Base-by-base conservation (phyloP, 1,139 yeast genomes). In the Geotrichum siamense region DNA sequence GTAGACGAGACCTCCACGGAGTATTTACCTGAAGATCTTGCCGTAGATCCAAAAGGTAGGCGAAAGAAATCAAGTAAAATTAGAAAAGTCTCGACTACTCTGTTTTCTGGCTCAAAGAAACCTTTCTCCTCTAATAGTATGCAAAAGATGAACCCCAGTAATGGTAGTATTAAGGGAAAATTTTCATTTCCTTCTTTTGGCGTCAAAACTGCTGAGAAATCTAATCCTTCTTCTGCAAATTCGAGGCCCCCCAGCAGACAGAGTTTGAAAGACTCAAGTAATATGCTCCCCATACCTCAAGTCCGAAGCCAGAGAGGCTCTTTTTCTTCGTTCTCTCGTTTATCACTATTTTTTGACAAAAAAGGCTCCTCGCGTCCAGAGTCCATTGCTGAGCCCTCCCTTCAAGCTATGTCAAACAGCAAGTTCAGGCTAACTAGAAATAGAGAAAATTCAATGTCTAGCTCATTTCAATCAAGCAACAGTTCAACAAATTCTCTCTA, bases 391-490 rank as follows among this genome's bases (percentile, higher is more conserved):
- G 12, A 9, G 15, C 16, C 9, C 15, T 10, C 5, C 26, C 37
- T 26, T 9, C 37, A 33, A n/a, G 37, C 21, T 12, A 10, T 33
- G 8, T 21, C 37, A 5, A 33, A 20, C 16, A 33, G 37, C 27
- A 33, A 33, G 17, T 33, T 33, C 19, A 33, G 37, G 21, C 37
- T n/a, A 13, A 15, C 37, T 5, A 5, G 27, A 19, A 20, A 19
- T 33, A 20, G 37, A 21, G 37, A 26, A 4, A 13, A 13, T 13
- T 33, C 37, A 5, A 15, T 33, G 8, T 33, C 37, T 15, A 33
- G 37, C 13, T 25, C 27, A 9, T 33, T 20, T n/a, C 37, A 33
- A 33, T 33, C 37, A 9, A 33, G 37, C 16, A 33, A 33, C 17
- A 33, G 37, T 20, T 33, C 37, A 3, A 17, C 26, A 3, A 16